A percentile compares a stretch with the other conserved stretches of the same genome.
Conservation (phyloP, 768 basidiomycete species). For the Cyclocybe aegerita region DNA sequence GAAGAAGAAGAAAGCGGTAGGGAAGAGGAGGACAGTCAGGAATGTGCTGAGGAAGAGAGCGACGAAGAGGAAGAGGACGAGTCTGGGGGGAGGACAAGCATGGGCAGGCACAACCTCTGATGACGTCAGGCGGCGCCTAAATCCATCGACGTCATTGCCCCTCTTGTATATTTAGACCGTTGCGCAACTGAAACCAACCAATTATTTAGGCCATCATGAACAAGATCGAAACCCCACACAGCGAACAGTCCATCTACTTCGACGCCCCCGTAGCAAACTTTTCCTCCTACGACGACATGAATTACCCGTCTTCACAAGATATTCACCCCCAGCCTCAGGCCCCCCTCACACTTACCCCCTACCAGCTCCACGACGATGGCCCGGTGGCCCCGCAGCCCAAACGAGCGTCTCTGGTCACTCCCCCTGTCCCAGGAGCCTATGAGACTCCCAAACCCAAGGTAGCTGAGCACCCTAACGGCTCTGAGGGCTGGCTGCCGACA, state of each 20-base stretch:
- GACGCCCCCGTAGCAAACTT: slow-evolving; percentile 11
- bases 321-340: neutral
- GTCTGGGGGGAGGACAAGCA: slow-evolving; percentile 9
- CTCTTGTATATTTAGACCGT: neutral
- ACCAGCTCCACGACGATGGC: neutral
- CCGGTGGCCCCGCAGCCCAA: neutral
- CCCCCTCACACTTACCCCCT: slow-evolving; percentile 3
- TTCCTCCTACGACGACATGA: slow-evolving; percentile 1
- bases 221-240: slow-evolving; percentile 7
- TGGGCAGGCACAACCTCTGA: neutral
- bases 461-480: slow-evolving; percentile 21
- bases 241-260: slow-evolving; percentile 13
- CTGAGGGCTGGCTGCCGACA: slow-evolving; percentile 26
- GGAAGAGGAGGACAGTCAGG: slow-evolving; percentile 17
- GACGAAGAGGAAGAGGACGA: slow-evolving; percentile 10
- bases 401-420: too few species aligned
- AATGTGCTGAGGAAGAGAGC: slow-evolving; percentile 12
- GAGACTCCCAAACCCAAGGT: too few species aligned
- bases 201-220: neutral
- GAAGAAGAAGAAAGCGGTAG: slow-evolving; percentile 21
- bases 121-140: slow-evolving; percentile 13
- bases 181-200: neutral
- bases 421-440: too few species aligned
- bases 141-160: too few species aligned
- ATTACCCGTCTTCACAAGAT: slow-evolving; percentile 15